Conservation (phyloP, 768 basidiomycete species). For the Mycena galopus region DNA sequence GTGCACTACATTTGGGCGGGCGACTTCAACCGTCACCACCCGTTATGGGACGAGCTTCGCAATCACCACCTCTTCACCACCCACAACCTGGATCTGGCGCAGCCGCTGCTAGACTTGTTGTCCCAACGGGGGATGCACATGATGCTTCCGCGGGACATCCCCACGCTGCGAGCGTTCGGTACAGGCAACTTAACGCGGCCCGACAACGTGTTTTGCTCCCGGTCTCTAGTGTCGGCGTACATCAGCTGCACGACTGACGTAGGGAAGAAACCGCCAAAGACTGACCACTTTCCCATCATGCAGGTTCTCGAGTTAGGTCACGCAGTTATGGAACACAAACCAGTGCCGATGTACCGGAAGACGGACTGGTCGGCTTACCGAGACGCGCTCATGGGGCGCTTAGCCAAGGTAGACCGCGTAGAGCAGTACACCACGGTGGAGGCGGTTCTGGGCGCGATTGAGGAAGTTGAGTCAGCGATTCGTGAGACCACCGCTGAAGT, state of each 20-base stretch:
- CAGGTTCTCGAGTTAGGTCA: constrained; percentile 41
- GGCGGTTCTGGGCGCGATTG: no score
- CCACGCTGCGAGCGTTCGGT: no score
- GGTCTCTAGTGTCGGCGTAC: constrained; percentile 33
- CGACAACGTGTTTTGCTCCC: no score
- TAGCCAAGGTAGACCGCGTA: not conserved
- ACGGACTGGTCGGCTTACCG: constrained; percentile 47
- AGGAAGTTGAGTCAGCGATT: constrained; percentile 1
- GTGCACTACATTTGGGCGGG: not conserved
- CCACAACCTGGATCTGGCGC: not conserved
- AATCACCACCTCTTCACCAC: no score
- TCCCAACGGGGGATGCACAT: no score
- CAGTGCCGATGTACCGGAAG: constrained; percentile 42
- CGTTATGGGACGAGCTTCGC: constrained; percentile 6
- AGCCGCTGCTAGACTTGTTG: not conserved
- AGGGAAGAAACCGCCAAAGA: constrained; percentile 3
- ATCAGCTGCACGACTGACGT: constrained; percentile 44
- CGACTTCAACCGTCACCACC: constrained; percentile 52
- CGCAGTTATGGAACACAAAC: not conserved
- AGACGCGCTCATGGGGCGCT: not conserved
- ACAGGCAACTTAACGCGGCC: no score
- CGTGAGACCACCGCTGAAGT: constrained; percentile 25
- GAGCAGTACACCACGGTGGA: not conserved
- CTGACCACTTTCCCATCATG: constrained; percentile 59
- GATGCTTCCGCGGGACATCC: no score